A percentile compares a stretch with the other conserved stretches of the same genome.
Evolutionary conservation across 352 stramenopile species (phyloP).

Genomic region (Phytophthora boehmeriae): DNA sequence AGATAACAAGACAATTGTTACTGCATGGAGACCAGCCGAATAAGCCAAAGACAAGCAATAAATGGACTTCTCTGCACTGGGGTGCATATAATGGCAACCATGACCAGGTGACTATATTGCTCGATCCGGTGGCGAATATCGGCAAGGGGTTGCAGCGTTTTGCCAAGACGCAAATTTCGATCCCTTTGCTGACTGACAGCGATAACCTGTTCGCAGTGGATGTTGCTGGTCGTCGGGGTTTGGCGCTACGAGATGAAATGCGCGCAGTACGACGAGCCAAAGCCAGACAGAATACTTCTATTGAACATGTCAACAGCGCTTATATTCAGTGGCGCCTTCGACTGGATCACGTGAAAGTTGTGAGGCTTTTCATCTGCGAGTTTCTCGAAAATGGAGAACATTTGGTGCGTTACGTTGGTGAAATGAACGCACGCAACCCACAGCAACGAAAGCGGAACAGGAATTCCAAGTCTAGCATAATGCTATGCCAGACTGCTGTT

Average conservation of each 20-base stretch:
- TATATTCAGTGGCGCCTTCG: slow-evolving; percentile 64
- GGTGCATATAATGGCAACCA: slow-evolving; percentile 78
- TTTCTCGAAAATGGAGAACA: slow-evolving; percentile 53
- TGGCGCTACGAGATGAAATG: slow-evolving; percentile 55
- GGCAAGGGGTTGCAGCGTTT: slow-evolving; percentile 15
- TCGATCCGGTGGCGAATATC: slow-evolving; percentile 40
- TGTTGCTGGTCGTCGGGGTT: slow-evolving; percentile 59
- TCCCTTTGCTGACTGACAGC: slow-evolving; percentile 61
- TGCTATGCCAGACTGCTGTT: slow-evolving; percentile 42
- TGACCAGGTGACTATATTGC: slow-evolving; percentile 58
- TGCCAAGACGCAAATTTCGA: slow-evolving; percentile 48
- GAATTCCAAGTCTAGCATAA: slow-evolving; percentile 19
- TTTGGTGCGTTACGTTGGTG: slow-evolving; percentile 53
- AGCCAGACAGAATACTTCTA: not conserved
- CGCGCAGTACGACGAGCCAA: slow-evolving; percentile 20
- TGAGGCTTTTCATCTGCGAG: slow-evolving; percentile 56
- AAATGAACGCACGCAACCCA: slow-evolving; percentile 66
- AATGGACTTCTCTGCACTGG: slow-evolving; percentile 82
- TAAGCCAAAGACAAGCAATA: slow-evolving; percentile 63
- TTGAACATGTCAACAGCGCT: slow-evolving; percentile 15
- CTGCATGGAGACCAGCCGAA: slow-evolving; percentile 74
- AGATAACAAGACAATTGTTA: slow-evolving; percentile 67
- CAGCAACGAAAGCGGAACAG: slow-evolving; percentile 22
- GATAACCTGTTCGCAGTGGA: slow-evolving; percentile 71
- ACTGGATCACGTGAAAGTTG: slow-evolving; percentile 57